These are phyloP conservation scores for Stachybotrys echinatus DNA, from an alignment of 2,329 filamentous ascomycete species.

Conservation along the genomic window DNA sequence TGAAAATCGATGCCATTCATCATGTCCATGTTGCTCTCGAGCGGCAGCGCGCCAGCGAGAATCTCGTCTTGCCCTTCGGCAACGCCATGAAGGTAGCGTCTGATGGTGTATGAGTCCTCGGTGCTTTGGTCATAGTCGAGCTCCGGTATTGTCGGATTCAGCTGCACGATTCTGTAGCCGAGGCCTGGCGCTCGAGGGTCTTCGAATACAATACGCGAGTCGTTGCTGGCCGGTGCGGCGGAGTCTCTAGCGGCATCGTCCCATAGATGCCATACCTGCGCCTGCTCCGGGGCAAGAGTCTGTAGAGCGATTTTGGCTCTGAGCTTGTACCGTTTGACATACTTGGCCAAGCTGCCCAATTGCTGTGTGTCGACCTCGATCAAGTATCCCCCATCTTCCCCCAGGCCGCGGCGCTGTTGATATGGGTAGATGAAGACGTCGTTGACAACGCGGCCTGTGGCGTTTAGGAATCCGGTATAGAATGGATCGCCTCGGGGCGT, in stretches of 20 bases:
- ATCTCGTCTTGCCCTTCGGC: conserved; percentile 84
- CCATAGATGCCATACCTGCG: conserved; percentile 71
- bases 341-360: conserved; percentile 56
- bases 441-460: conserved; percentile 75
- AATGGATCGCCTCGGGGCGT: conserved; percentile 44
- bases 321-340: conserved; percentile 82
- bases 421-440: conserved; percentile 86
- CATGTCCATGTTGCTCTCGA: conserved; percentile 85
- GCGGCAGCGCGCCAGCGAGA: conserved; percentile 67
- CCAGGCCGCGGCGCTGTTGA: no score
- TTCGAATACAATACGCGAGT: conserved; percentile 28
- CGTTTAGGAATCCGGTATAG: conserved; percentile 83
- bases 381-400: conserved; percentile 42
- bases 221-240: neutral
- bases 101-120: conserved; percentile 63
- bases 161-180: conserved; percentile 43
- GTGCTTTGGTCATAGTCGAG: conserved; percentile 40
- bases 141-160: conserved; percentile 21
- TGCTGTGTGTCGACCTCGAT: conserved; percentile 77
- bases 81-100: conserved; percentile 74
- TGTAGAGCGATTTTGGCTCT: conserved; percentile 71
- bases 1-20: conserved; percentile 84
- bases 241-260: conserved; percentile 34
- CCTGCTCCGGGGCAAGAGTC: conserved; percentile 59
- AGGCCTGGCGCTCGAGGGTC: conserved; percentile 52